Evolutionary conservation across 2,329 filamentous ascomycete genomes (phyloP).

Genomic region (Pseudocercospora eumusae): DNA sequence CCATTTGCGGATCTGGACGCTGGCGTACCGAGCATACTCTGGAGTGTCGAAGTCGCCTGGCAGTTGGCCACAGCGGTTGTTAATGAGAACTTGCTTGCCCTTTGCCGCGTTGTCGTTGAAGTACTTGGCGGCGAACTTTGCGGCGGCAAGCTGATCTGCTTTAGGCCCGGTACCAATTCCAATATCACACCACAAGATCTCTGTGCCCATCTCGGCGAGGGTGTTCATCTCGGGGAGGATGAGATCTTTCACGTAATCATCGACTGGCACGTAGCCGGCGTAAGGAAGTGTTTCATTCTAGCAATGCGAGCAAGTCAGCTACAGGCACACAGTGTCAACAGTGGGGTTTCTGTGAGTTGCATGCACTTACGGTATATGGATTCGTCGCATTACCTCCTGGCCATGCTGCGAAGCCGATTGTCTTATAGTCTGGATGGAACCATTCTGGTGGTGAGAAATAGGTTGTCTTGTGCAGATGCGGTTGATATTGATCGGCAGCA

Average conservation of each 20-base stretch:
- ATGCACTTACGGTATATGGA: slow-evolving; percentile 51
- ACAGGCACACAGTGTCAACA: background rate
- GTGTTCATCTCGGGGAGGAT: slow-evolving; percentile 50
- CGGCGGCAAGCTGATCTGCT: slow-evolving; percentile 28
- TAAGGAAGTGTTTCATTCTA: slow-evolving; percentile 34
- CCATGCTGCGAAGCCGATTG: slow-evolving; percentile 44
- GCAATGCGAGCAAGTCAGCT: background rate
- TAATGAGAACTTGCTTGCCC: slow-evolving; percentile 56
- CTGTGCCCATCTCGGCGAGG: slow-evolving; percentile 46
- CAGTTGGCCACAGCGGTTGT: slow-evolving; percentile 57
- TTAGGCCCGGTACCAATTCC: slow-evolving; percentile 39
- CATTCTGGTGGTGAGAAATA: slow-evolving; percentile 53
- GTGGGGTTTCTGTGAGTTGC: slow-evolving; percentile 30
- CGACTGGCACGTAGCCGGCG: slow-evolving; percentile 47
- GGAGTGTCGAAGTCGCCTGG: slow-evolving; percentile 62
- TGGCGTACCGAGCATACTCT: slow-evolving; percentile 56
- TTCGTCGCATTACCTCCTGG: slow-evolving; percentile 49
- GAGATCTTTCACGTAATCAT: slow-evolving; percentile 47
- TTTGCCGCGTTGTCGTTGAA: slow-evolving; percentile 46
- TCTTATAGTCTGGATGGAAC: slow-evolving; percentile 49
- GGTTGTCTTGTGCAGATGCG: slow-evolving; percentile 47
- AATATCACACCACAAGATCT: slow-evolving; percentile 48
- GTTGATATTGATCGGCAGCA: slow-evolving; percentile 47
- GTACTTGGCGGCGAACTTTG: slow-evolving; percentile 47
- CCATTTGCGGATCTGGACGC: slow-evolving; percentile 59